Evolutionary conservation across 2,329 filamentous ascomycete genomes (phyloP), one percentile per base, ranked within the genome.

Genomic region (Cryphonectria japonica): DNA sequence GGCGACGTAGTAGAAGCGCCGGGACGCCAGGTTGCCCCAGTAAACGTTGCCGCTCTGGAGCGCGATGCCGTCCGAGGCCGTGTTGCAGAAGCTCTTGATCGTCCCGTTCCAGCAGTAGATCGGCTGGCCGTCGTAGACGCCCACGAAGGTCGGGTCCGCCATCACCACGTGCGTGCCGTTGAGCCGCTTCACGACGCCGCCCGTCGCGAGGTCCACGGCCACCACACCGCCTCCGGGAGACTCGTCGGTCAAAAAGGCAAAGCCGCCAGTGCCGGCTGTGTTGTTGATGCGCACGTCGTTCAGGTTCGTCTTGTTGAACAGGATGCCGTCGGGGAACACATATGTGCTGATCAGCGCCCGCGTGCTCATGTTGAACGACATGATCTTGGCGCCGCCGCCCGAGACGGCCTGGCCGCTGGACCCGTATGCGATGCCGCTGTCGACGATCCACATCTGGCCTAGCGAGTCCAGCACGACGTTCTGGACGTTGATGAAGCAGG

Each of bases 401-500:
- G 77, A 75, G 0, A 79, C 64, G 2, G 82, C 77, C 69, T 72
- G 74, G 19, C 62, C 67, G 69, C 69, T 75, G 11, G 54, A 63
- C n/a, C 78, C 77, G 43, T 77, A 77, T 14, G 77, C 76, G 60
- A 83, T 82, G 1, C 82, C 82, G 43, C 76, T 81, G 72, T 83
- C 82, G 19, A 84, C 77, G 7, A 82, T 75, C 81, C 81, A 84
- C 14, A 84, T 75, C 57, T 80, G 78, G 29, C 78, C 78, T 13
- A 78, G 70, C 7, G 78, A 77, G 69, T 83, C 82, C 14, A 82
- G 77, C 9, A 83, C 79, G n/a, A 83, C 77, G 64, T 83, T 84
- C 73, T 83, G 82, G 4, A 83, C 80, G 67, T 84, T 84, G 76
- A 83, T 78, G 76, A 84, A 84, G 76, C 82, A 84, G 5, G 79